Evolutionary conservation across 805 yeast genomes (phyloP), one percentile per base, ranked within the genome.

Genomic region (Yarrowia deformans): DNA sequence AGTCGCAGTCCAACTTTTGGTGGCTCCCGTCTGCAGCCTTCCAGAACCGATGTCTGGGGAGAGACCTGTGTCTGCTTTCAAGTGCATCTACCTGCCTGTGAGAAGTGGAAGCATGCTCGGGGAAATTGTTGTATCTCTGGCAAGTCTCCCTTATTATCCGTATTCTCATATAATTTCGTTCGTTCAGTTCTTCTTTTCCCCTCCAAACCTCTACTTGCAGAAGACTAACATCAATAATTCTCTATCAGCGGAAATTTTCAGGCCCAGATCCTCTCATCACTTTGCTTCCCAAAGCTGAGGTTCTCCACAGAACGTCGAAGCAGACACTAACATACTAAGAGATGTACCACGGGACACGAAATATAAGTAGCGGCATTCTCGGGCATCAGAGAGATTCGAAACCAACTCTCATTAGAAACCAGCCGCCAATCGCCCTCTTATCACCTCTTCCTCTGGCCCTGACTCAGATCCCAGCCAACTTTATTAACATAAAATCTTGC

Each of bases 401-500:
- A 23, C 29, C 19, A 9, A 18, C 13, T 12, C 10, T n/a, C n/a
- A 5, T 10, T 13, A n/a, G 8, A 16, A 4, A 1, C 8, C 14
- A 2, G n/a, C 34, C 55, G 16, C 39, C 14, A 16, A n/a, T 34
- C 16, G 6, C 3, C 35, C 14, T 50, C 23, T 32, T 7, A 49
- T 16, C 23, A 3, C 29, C 43, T 48, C 39, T 37, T 19, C 42
- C 34, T 5, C 39, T 54, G 35, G 5, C 23, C 48, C 37, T 56
- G 63, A 56, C 63, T 56, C 63, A 56, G 63, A 56, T 56, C 63
- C 63, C 63, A 40, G 18, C 23, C 37, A 56, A 56, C 63, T 56
- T 12, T 56, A 56, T 56, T 37, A 29, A 40, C 42, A 29, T 40
- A 56, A 60, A 60, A 60, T 60, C 66, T 45, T 60, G 66, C 66